Evolutionary conservation across 228 moss, liverwort and hornwort genomes (phyloP), one percentile per base, ranked within the genome.

Genomic region (Sphagnum fallax): DNA sequence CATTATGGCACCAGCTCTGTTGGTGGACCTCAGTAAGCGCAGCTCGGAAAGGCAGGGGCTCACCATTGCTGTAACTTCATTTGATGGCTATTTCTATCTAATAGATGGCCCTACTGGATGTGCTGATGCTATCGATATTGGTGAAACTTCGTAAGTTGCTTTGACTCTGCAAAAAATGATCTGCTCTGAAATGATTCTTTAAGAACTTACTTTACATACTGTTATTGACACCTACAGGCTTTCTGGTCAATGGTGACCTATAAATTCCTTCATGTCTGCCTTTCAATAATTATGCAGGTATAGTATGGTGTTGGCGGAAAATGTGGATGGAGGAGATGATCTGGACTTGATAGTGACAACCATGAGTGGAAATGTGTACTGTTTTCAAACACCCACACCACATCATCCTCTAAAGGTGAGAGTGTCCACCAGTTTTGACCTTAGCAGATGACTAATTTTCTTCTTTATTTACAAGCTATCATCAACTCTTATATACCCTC

Each of bases 281-380:
- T 32, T 32, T 32, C 32, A 32, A 32, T 32, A 32, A 32, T 32
- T 32, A 32, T 32, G 82, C 88, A 92, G 92, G 73, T 94, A 98
- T 76, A 98, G 93, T 74, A 98, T 94, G 93, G 94, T 94, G 18
- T 80, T 98, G 65, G 98, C 98, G 63, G 98, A 98, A 73, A 98
- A 98, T 78, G 94, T 98, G 64, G 98, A 98, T 84, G 98, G 98
- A 76, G 98, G 98, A 13, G 98, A 98, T 63, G 98, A 98, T 72
- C 74, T 98, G 52, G 98, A 98, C 70, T 79, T 98, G 68, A 86
- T 98, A 70, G 94, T 98, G 50, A 84, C 87, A 52, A 98, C 98
- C 10, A 98, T 98, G 98, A 98, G 94, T 64, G 98, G 98, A 67
- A 98, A 98, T 77, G 98, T 98, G 60, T 98, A 81, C 76, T 98